Evolutionary conservation across 2,329 filamentous ascomycete species (phyloP), one percentile per base, ranked within the genome.

Genomic region (Nothomitra cinnamomea): DNA sequence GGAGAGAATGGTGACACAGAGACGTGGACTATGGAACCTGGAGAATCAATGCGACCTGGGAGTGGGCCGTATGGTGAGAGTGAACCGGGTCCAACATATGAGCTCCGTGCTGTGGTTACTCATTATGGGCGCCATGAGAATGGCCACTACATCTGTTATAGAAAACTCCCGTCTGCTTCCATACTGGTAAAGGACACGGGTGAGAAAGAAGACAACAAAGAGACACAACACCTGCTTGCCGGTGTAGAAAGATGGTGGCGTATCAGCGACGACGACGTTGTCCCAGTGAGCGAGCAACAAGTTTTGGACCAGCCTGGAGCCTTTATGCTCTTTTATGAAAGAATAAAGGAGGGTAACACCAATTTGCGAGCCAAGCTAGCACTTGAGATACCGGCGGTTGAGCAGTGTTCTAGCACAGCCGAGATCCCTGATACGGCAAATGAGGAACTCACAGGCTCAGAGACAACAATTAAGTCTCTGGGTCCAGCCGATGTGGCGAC

Each of bases 281-380:
- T 74, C 56, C 74, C 78, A 58, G 83, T 89, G 22, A 77, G 77
- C 19, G 86, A 95, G 64, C 75, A 82, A 10, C 75, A 77, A 25
- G 85, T 94, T 0, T 70, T 92, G 51, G 75, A 73, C 1, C 83
- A 94, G 60, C 81, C 81, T 0, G 87, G 87, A 1, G 90, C 89
- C 0, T 96, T 96, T 64, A 96, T 98, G 90, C 75, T 96, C 1
- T 96, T 96, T 65, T 98, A 96, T 65, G 90, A 98, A 64, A 79
- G 78, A 48, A 70, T 84, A 15, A 28, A 48, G 10, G 22, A 32
- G 15, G 45, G 15, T 8, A 13, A 35, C 15, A 28, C 10, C 24
- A 19, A 35, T 35, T 35, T 5, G 8, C 15, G 13, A 8, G 3
- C 19, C 8, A n/a, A 15, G n/a, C n/a, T 22, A 7, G 25, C 13